Evolutionary conservation across 306 rosid genomes (phyloP).

Genomic region (Casuarina equisetifolia): DNA sequence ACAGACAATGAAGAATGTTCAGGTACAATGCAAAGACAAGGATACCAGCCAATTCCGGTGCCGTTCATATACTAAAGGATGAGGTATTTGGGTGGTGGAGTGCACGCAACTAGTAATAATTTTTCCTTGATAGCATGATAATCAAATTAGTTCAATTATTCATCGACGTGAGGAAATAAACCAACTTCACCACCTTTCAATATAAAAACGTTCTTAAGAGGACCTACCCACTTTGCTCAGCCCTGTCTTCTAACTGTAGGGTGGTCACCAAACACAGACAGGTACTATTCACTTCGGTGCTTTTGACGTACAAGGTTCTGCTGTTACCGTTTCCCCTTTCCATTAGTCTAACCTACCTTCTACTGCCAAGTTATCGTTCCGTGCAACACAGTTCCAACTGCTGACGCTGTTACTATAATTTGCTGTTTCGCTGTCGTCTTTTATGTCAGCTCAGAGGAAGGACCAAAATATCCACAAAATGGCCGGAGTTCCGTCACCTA

Average conservation of each 20-base stretch:
- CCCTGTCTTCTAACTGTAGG: not conserved
- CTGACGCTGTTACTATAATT: not conserved
- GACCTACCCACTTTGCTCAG: not conserved
- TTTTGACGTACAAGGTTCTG: not conserved
- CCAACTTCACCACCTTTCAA: not conserved
- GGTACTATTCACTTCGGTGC: not conserved
- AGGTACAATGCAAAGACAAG: not conserved
- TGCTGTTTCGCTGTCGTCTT: not conserved
- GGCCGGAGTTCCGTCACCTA: too few relatives aligned
- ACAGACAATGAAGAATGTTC: not conserved
- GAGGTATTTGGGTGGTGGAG: slow-evolving; percentile 20
- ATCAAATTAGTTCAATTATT: not conserved
- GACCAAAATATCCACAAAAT: too few relatives aligned
- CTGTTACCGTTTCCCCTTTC: not conserved
- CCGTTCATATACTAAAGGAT: slow-evolving; percentile 18
- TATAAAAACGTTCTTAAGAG: not conserved
- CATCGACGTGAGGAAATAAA: not conserved
- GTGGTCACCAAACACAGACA: not conserved
- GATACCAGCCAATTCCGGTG: not conserved
- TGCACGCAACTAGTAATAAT: slow-evolving; percentile 15
- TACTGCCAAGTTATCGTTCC: not conserved
- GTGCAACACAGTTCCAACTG: not conserved
- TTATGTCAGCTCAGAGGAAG: too few relatives aligned
- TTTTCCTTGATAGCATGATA: not conserved
- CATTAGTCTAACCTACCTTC: not conserved